phyloP scores from a whole-genome alignment of 345 rosid species.

The Gossypium arboreum region DNA sequence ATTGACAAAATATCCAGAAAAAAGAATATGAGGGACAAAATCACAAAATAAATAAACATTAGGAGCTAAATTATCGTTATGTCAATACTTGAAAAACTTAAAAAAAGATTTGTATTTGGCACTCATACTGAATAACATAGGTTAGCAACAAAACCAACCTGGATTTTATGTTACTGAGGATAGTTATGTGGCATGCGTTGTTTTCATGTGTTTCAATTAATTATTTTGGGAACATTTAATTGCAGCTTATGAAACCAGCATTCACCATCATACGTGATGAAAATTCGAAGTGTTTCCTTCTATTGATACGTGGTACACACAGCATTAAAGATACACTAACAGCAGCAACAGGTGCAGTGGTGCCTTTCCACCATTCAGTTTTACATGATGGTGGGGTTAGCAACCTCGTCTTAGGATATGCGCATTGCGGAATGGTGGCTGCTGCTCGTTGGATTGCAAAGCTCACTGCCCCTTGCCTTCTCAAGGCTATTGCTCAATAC shows the following conservation, averaged over 20 bases:
- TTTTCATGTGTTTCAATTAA: neutral
- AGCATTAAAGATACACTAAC: conserved; percentile 96
- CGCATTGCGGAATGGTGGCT: conserved; percentile 99
- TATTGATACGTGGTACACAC: conserved; percentile 93
- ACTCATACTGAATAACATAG: neutral
- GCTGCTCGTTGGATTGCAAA: conserved; percentile 99
- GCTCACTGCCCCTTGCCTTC: conserved; percentile 75
- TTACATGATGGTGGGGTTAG: conserved; percentile 92
- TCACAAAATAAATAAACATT: too few relatives aligned
- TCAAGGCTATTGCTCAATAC: conserved; percentile 60
- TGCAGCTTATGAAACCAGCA: conserved; percentile 96
- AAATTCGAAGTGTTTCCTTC: conserved; percentile 55
- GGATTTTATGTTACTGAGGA: neutral
- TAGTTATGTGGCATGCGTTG: neutral
- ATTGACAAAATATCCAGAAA: too few relatives aligned
- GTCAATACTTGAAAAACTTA: neutral
- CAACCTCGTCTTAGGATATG: conserved; percentile 91
- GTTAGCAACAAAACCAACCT: neutral
- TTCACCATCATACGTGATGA: conserved; percentile 80
- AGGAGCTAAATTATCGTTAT: too few relatives aligned
- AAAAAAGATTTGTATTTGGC: neutral
- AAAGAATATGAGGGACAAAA: too few relatives aligned
- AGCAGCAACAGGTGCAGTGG: conserved; percentile 96
- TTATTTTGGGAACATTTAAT: neutral
- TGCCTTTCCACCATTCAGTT: conserved; percentile 97